Percentiles rank a stretch among this genome's conserved stretches.
These are phyloP conservation scores for Melanogaster broomeanus DNA, from an alignment of 768 basidiomycete species.

Conservation along the genomic window DNA sequence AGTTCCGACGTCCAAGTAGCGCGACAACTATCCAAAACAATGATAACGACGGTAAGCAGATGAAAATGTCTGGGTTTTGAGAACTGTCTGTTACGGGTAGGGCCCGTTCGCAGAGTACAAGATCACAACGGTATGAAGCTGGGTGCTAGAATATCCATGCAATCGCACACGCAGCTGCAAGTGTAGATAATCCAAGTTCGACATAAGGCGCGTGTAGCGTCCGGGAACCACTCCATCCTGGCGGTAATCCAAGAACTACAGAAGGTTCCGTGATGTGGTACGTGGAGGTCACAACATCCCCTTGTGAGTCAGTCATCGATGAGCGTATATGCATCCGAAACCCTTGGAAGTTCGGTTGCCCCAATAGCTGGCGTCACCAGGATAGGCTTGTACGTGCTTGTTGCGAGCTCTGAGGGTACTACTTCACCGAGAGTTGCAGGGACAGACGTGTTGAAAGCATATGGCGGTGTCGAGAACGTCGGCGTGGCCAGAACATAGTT, in stretches of 20 bases:
- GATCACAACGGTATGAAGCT: neutral
- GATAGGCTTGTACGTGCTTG: slow-evolving; percentile 68
- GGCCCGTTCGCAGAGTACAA: neutral
- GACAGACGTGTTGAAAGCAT: slow-evolving; percentile 70
- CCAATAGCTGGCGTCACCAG: slow-evolving; percentile 45
- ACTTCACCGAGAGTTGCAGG: slow-evolving; percentile 54
- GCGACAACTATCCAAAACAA: neutral
- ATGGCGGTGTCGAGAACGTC: slow-evolving; percentile 59
- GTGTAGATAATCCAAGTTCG: slow-evolving; percentile 10
- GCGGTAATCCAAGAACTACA: slow-evolving; percentile 63
- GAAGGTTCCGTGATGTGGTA: slow-evolving; percentile 47
- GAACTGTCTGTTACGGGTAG: too few species aligned
- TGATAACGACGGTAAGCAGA: neutral
- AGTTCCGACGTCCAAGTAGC: neutral
- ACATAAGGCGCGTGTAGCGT: slow-evolving; percentile 6
- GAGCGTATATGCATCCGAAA: slow-evolving; percentile 56
- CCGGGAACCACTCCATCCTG: slow-evolving; percentile 47
- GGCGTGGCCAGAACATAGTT: slow-evolving; percentile 72
- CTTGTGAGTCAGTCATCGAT: slow-evolving; percentile 56
- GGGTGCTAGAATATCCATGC: slow-evolving; percentile 18
- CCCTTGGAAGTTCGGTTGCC: slow-evolving; percentile 56
- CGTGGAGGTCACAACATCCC: slow-evolving; percentile 53
- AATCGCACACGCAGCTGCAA: slow-evolving; percentile 10
- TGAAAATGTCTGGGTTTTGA: neutral
- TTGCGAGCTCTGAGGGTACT: slow-evolving; percentile 62